These are phyloP conservation scores for Magnaporthiopsis incrustans DNA, from an alignment of 2,329 filamentous ascomycete species.

Conservation along the genomic window DNA sequence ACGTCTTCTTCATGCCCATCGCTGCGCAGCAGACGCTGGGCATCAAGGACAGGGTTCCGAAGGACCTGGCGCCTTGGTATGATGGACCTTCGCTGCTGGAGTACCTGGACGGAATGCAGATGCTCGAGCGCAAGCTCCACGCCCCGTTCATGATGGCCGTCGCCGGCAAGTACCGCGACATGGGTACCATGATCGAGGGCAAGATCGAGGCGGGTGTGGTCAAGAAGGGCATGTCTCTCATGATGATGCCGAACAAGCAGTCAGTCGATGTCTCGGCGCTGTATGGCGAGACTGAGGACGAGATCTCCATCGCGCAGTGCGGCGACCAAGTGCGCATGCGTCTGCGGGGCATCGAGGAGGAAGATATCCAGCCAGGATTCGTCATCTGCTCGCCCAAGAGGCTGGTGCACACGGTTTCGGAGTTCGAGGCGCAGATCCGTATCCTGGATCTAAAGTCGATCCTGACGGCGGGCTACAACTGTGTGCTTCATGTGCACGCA, in stretches of 20 bases:
- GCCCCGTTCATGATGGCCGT: conserved; percentile 99
- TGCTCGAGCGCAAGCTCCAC: conserved; percentile 90
- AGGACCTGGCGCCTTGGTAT: conserved; percentile 73
- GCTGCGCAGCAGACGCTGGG: conserved; percentile 79
- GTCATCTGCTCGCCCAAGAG: conserved; percentile 93
- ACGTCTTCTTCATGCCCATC: conserved; percentile 93
- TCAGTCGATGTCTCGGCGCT: conserved; percentile 73
- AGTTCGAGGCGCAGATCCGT: conserved; percentile 94
- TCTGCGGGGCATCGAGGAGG: conserved; percentile 91
- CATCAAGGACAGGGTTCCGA: conserved; percentile 81
- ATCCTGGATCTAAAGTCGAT: conserved; percentile 94
- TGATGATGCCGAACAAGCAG: conserved; percentile 95
- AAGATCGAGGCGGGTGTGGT: conserved; percentile 93
- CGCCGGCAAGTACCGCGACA: conserved; percentile 90
- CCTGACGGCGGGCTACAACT: conserved; percentile 91
- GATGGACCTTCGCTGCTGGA: conserved; percentile 85
- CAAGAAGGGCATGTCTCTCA: conserved; percentile 76
- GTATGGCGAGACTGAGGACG: conserved; percentile 95
- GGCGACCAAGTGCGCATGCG: conserved; percentile 93
- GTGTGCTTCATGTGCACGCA: conserved; percentile 92
- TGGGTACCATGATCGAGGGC: conserved; percentile 96
- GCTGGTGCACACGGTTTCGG: conserved; percentile 78
- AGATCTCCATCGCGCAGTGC: conserved; percentile 71
- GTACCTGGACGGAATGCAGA: conserved; percentile 63
- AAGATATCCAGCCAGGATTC: conserved; percentile 91